These are phyloP conservation scores for Diplodia scrobiculata DNA, from an alignment of 2,329 filamentous ascomycete species.

Conservation along the genomic window DNA sequence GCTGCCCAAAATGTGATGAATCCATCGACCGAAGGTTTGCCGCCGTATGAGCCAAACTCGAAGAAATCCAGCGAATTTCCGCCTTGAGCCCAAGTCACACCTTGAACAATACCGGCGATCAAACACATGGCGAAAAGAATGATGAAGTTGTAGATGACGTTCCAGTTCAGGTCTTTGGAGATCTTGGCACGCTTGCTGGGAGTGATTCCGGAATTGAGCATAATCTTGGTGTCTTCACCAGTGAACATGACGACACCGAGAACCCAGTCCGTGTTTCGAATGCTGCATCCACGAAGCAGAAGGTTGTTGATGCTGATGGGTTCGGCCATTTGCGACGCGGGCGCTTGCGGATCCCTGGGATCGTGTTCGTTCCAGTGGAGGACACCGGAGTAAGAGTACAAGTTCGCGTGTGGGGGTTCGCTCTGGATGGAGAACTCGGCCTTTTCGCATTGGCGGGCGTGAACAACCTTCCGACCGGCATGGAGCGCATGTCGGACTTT, in stretches of 20 bases:
- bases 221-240: conserved; percentile 95
- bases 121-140: conserved; percentile 89
- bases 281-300: conserved; percentile 85
- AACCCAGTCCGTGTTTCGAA: conserved; percentile 95
- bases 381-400: conserved; percentile 92
- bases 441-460: conserved; percentile 89
- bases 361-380: conserved; percentile 81
- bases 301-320: conserved; percentile 94
- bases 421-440: conserved; percentile 87
- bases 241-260: conserved; percentile 92
- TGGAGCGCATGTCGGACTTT: conserved; percentile 92
- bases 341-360: conserved; percentile 61
- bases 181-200: conserved; percentile 92
- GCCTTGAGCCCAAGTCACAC: conserved; percentile 73
- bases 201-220: conserved; percentile 96
- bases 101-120: conserved; percentile 80
- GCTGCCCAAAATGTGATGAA: conserved; percentile 97
- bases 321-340: conserved; percentile 79
- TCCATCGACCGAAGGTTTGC: conserved; percentile 73
- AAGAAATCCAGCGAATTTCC: conserved; percentile 78
- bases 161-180: conserved; percentile 92
- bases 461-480: conserved; percentile 77
- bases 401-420: conserved; percentile 85
- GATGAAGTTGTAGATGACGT: conserved; percentile 94
- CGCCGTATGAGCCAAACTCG: conserved; percentile 80